Base-by-base conservation (phyloP, 1,284 basidiomycete genomes). In the Paramarasmius palmivorus region DNA sequence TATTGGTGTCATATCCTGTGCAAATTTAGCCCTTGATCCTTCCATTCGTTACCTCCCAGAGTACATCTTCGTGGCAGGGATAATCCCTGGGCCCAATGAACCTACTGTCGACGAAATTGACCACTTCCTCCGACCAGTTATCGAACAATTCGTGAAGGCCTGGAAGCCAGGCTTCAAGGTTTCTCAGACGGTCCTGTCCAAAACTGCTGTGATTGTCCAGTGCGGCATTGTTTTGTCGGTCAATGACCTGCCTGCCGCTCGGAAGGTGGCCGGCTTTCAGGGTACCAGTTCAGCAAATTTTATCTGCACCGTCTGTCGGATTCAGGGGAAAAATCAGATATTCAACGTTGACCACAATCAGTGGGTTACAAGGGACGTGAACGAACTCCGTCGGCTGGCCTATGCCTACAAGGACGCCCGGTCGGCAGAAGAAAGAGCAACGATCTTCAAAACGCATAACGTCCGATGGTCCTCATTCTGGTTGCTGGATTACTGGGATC, bases 21-120 rank as follows among this genome's bases (percentile, higher is more conserved):
- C 55, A 5, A 53, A 44, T n/a, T 36, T 56, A 4, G 41, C 38
- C 6, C 46, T 56, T 14, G 26, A 48, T 25, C 52, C 58, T 5
- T 37, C 58, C 1, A 34, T 66, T 20, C 59, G 62, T 34, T 62
- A 70, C 59, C 59, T 64, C 41, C 56, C 62, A 0, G 66, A 71
- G 55, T 67, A 71, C 49, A 58, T 71, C 46, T 70, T 60, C 17
- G n/a, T n/a, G n/a, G 62, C 58, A 41, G 60, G 59, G 2, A 58
- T 72, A 29, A 66, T 72, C 14, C 67, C 67, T 23, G 68, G 68
- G 10, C 54, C 51, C 5, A 45, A 3, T 6, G 57, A 59, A 53
- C 61, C 60, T 25, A 19, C 26, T 3, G 32, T 45, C 25, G 52
- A 49, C 12, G 49, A 60, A 17, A 51, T 62, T 15, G 49, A 59